Base-by-base conservation (phyloP, 202 grass and related monocot genomes). In the Setaria viridis region DNA sequence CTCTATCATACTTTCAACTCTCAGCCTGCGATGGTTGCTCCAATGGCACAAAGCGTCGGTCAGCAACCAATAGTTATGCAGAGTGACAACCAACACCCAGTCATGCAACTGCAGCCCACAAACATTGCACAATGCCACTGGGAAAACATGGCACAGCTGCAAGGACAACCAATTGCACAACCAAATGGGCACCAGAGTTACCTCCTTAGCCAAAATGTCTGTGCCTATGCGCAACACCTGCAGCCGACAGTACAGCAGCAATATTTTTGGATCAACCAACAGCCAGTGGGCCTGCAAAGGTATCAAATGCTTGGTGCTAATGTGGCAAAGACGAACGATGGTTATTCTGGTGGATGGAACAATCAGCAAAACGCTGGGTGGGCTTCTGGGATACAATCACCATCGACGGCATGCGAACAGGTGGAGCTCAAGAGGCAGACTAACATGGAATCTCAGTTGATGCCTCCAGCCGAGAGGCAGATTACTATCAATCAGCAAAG, bases 181-280 rank as follows among this genome's bases (percentile, higher is more conserved):
- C 48, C 30, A 49, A 66, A 21, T 48, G 33, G 30, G 21, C 35
- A 79, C 41, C 37, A 37, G 7, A 49, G 42, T 83, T 48, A 39
- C 3, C 14, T 67, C 34, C 67, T 20, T 11, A 51, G 7, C 11
- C 17, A 56, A 9, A 79, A 73, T 47, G 35, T 10, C 29, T 57
- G 80, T 78, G 21, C 45, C 20, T 14, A 21, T 29, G 11, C 3
- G 4, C 68, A 29, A 9, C n/a, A 48, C 47, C 33, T 70, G 39
- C 57, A 29, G 0, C 9, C 70, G 11, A 30, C 66, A 56, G 35
- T 33, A 19, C 78, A 58, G 16, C 47, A 65, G 37, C 58, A 50
- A 56, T 19, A 7, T 68, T 81, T 49, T 33, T n/a, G 41, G 30
- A 71, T 51, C 39, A 81, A 35, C 71, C 60, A 81, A 67, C 85